Conservation (phyloP, 768 basidiomycete species). For the Artomyces pyxidatus region DNA sequence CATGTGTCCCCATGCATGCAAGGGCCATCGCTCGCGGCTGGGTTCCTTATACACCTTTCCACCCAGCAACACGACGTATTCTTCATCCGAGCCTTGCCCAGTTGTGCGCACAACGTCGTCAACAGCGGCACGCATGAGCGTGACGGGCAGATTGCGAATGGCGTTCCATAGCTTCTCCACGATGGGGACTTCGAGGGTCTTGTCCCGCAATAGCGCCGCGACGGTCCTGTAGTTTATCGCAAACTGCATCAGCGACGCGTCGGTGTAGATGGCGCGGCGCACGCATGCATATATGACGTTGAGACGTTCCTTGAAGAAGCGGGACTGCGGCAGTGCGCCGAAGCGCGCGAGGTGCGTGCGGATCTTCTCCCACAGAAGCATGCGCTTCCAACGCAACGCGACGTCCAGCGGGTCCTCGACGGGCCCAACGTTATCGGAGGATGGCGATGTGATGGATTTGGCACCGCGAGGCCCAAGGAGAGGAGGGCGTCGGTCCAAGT, state of each 20-base stretch:
- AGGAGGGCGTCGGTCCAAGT: background rate
- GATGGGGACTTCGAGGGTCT: background rate
- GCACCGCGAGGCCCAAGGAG: background rate
- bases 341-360: conserved; percentile 27
- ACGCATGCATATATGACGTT: conserved; percentile 29
- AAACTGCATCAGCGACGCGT: conserved; percentile 30
- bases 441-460: background rate
- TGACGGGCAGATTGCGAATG: background rate
- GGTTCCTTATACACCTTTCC: conserved; percentile 26
- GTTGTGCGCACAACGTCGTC: background rate
- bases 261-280: conserved; percentile 29
- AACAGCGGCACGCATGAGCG: background rate
- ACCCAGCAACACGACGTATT: conserved; percentile 25
- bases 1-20: conserved; percentile 30
- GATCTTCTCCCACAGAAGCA: conserved; percentile 26
- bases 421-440: background rate
- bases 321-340: conserved; percentile 24
- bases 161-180: background rate
- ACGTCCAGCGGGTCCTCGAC: conserved; percentile 9
- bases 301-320: conserved; percentile 26
- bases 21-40: conserved; percentile 23
- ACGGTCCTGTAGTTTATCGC: conserved; percentile 27
- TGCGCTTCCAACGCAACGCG: conserved; percentile 26
- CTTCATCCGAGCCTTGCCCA: conserved; percentile 12
- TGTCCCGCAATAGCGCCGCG: background rate